Conservation (phyloP, 1,284 basidiomycete species). For the Neonothopanus nambi region DNA sequence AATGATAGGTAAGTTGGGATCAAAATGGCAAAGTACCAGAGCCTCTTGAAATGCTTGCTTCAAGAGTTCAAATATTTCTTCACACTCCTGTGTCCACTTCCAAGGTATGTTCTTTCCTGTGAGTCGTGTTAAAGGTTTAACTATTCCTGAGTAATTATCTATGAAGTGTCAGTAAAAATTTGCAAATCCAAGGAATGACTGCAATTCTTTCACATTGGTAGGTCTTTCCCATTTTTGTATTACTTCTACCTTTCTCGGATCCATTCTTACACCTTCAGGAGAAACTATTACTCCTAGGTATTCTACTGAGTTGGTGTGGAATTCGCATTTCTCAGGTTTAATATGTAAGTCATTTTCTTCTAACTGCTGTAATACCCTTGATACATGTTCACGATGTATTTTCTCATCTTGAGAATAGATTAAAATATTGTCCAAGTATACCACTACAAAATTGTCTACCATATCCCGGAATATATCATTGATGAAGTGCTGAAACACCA, state of each 20-base stretch:
- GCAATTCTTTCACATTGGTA: constrained; percentile 22
- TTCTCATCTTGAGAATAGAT: constrained; percentile 13
- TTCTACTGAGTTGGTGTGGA: too few species aligned
- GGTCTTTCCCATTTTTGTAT: too few species aligned
- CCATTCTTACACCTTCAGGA: constrained; percentile 29
- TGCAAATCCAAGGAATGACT: constrained; percentile 31
- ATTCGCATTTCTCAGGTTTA: too few species aligned
- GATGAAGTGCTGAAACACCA: constrained; percentile 30
- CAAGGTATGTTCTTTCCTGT: too few species aligned
- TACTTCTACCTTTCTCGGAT: constrained; percentile 39
- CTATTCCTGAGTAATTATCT: constrained; percentile 29
- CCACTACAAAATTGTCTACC: constrained; percentile 17
- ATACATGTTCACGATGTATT: constrained; percentile 20
- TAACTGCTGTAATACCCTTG: too few species aligned
- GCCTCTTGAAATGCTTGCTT: constrained; percentile 10
- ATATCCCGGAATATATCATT: constrained; percentile 24
- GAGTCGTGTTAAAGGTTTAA: too few species aligned
- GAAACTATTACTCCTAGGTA: not conserved
- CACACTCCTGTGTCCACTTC: too few species aligned
- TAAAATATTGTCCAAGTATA: constrained; percentile 24
- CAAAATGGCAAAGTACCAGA: constrained; percentile 15
- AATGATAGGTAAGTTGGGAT: constrained; percentile 35
- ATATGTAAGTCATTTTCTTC: too few species aligned
- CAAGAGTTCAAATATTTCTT: too few species aligned
- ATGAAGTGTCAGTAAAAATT: constrained; percentile 43